A percentile compares a stretch with the other conserved stretches of the same genome.
phyloP scores from a whole-genome alignment of 169 alveolate species.

The Plasmodium cynomolgi region DNA sequence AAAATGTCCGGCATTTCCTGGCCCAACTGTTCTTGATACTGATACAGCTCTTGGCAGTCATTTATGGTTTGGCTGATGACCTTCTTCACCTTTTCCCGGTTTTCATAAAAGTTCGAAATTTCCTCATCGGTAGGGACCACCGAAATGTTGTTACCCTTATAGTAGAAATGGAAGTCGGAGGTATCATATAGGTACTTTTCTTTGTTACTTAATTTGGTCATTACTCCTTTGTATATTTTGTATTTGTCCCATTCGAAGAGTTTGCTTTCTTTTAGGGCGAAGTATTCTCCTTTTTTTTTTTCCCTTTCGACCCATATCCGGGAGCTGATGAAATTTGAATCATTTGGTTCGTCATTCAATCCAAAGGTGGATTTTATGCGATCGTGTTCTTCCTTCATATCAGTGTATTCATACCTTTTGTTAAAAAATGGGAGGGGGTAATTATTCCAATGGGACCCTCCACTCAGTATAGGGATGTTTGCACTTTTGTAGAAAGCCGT shows the following conservation, averaged over 20 bases:
- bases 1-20: constrained; percentile 46
- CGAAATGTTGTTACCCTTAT: constrained; percentile 80
- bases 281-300: constrained; percentile 84
- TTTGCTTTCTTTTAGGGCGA: constrained; percentile 88
- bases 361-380: constrained; percentile 81
- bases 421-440: constrained; percentile 61
- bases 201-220: constrained; percentile 79
- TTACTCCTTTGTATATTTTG: constrained; percentile 78
- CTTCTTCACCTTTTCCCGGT: constrained; percentile 75
- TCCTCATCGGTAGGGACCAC: constrained; percentile 84
- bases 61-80: constrained; percentile 66
- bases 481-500: constrained; percentile 82
- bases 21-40: constrained; percentile 65
- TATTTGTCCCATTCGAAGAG: constrained; percentile 87
- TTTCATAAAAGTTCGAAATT: constrained; percentile 78
- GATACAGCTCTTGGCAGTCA: constrained; percentile 62
- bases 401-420: constrained; percentile 77
- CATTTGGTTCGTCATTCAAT: constrained; percentile 87
- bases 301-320: constrained; percentile 88
- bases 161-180: constrained; percentile 82
- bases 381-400: constrained; percentile 72
- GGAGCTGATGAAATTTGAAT: constrained; percentile 78
- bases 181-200: constrained; percentile 81
- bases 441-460: constrained; percentile 87
- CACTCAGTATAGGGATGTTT: constrained; percentile 89